Percentiles rank a stretch among this genome's conserved stretches.
phyloP scores from a whole-genome alignment of 108 stramenopile genomes.

The Schizochytrium sp. region DNA sequence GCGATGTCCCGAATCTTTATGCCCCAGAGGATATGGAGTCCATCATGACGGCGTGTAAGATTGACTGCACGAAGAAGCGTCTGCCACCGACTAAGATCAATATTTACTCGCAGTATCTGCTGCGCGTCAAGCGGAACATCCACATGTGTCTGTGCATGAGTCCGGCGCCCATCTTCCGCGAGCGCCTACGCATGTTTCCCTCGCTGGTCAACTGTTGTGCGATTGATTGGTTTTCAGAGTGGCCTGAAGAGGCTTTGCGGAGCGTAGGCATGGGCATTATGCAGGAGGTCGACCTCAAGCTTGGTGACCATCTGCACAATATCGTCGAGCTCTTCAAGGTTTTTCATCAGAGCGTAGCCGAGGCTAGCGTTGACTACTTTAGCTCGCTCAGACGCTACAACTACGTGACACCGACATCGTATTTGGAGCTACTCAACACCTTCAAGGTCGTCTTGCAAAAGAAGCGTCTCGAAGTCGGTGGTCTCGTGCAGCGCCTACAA shows the following conservation, averaged over 20 bases:
- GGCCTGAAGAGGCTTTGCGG: slow-evolving; percentile 58
- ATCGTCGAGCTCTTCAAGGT: slow-evolving; percentile 56
- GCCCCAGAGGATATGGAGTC: slow-evolving; percentile 53
- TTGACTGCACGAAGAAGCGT: slow-evolving; percentile 48
- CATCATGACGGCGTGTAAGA: slow-evolving; percentile 37
- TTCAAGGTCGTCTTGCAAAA: slow-evolving; percentile 39
- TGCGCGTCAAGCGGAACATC: slow-evolving; percentile 48
- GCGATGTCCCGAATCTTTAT: slow-evolving; percentile 51
- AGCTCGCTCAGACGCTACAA: slow-evolving; percentile 46
- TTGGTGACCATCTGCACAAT: slow-evolving; percentile 29
- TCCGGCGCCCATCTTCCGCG: slow-evolving; percentile 54
- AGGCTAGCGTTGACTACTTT: slow-evolving; percentile 36
- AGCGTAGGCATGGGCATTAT: slow-evolving; percentile 47
- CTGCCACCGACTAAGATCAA: slow-evolving; percentile 56
- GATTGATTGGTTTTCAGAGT: slow-evolving; percentile 63
- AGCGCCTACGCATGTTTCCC: slow-evolving; percentile 56
- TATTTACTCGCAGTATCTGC: slow-evolving; percentile 55
- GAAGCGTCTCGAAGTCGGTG: slow-evolving; percentile 45
- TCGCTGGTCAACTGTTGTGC: slow-evolving; percentile 44
- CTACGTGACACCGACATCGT: slow-evolving; percentile 58
- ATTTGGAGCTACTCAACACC: slow-evolving; percentile 48
- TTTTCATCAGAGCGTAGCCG: slow-evolving; percentile 45
- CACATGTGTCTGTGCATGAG: slow-evolving; percentile 58
- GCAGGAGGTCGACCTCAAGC: slow-evolving; percentile 29
- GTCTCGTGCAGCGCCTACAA: slow-evolving; percentile 48